Evolutionary conservation across 306 rosid genomes (phyloP), one percentile per base, ranked within the genome.

Genomic region (Castanospermum australe): DNA sequence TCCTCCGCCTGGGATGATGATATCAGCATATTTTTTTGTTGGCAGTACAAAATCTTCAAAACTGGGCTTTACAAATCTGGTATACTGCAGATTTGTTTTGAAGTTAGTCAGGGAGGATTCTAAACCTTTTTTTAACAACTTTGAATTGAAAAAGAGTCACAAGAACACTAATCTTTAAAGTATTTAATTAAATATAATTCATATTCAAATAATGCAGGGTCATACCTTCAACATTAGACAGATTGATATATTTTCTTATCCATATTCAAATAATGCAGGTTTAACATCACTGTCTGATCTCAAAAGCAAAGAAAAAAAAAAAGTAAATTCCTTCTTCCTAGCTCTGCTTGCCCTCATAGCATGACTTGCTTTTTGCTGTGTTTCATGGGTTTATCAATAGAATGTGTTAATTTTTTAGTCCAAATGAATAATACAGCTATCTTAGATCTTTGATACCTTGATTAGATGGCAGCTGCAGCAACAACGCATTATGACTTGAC

Each of bases 21-120:
- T 90, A 86, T 93, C 95, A 4, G 97, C 95, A 74, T 87, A 91
- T 79, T 93, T 93, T 83, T 93, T 93, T 18, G 98, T 87, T 48
- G 98, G 97, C 70, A 90, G 85, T 28, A 93, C 92, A 67, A 91
- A 93, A 62, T 91, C 98, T 78, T 93, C 98, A 78, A 90, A 93
- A 67, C 95, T 89, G 4, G 93, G 98, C 82, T 93, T 93, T 36
- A 93, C 98, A 86, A 91, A 93, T 75, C 85, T 87, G 73, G 95
- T 82, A 78, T 93, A 93, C 98, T 93, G 87, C 41, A 73, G 9
- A 59, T 56, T 47, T 8, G 18, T 35, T 51, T 18, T 55, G 5
- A 14, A n/a, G 45, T 56, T 66, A 72, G 80, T 38, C 15, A 45
- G 10, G 4, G 17, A 47, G 12, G 24, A 33, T 56, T 62, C 11